These are phyloP conservation scores for Phytophthora sp. DNA, from an alignment of 352 stramenopile genomes.

Conservation along the genomic window DNA sequence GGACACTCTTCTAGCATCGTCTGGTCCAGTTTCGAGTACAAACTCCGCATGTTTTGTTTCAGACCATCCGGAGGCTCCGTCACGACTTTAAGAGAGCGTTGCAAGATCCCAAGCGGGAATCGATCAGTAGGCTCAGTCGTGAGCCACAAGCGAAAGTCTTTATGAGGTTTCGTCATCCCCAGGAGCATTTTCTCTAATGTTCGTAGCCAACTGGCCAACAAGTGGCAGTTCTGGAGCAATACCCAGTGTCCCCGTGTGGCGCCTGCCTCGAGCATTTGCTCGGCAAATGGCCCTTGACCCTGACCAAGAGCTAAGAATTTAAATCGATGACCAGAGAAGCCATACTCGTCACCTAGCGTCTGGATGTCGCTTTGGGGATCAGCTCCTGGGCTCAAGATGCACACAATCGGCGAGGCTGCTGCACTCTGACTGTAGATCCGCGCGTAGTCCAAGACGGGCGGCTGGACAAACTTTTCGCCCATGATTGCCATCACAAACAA, in stretches of 20 bases:
- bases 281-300: slow-evolving; percentile 92
- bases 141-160: slow-evolving; percentile 96
- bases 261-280: slow-evolving; percentile 94
- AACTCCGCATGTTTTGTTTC: slow-evolving; percentile 96
- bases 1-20: slow-evolving; percentile 93
- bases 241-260: slow-evolving; percentile 90
- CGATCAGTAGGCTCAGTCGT: slow-evolving; percentile 95
- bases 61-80: slow-evolving; percentile 95
- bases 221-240: slow-evolving; percentile 95
- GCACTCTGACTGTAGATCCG: slow-evolving; percentile 93
- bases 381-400: slow-evolving; percentile 94
- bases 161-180: slow-evolving; percentile 91
- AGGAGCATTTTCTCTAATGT: slow-evolving; percentile 94
- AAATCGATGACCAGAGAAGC: slow-evolving; percentile 92
- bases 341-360: slow-evolving; percentile 90
- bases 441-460: slow-evolving; percentile 93
- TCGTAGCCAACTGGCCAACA: slow-evolving; percentile 93
- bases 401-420: slow-evolving; percentile 91
- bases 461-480: slow-evolving; percentile 95
- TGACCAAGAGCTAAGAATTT: slow-evolving; percentile 95
- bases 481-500: slow-evolving; percentile 93
- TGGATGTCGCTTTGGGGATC: slow-evolving; percentile 96
- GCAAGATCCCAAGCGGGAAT: slow-evolving; percentile 95
- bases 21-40: slow-evolving; percentile 93
- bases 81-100: slow-evolving; percentile 95